These are phyloP conservation scores for Fusarium annulatum DNA, from an alignment of 2,329 filamentous ascomycete species.

Conservation along the genomic window DNA sequence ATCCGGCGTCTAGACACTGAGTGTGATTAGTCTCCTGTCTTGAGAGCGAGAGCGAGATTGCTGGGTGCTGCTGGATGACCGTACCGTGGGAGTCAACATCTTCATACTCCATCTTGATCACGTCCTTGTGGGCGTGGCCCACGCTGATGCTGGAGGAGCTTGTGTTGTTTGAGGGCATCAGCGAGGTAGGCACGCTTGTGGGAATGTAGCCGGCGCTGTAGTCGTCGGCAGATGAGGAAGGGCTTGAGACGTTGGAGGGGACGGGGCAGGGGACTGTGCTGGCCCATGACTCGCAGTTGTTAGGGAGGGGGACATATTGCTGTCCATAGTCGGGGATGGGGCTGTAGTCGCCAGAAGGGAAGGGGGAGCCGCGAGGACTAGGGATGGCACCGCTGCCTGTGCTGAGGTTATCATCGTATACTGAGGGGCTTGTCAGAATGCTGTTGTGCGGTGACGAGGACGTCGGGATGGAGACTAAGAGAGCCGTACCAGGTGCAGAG, in stretches of 20 bases:
- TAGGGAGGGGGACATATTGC: conserved; percentile 52
- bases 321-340: conserved; percentile 57
- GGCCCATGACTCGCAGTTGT: conserved; percentile 60
- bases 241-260: conserved; percentile 63
- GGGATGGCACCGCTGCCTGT: conserved; percentile 54
- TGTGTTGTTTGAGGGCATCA: conserved; percentile 51
- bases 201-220: conserved; percentile 60
- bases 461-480: conserved; percentile 7
- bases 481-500: conserved; percentile 53
- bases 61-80: conserved; percentile 15
- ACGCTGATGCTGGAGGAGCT: conserved; percentile 47
- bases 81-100: conserved; percentile 50
- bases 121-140: conserved; percentile 51
- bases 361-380: conserved; percentile 59
- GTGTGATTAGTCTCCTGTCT: conserved; percentile 44
- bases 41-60: background rate
- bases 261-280: conserved; percentile 57
- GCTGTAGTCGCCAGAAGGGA: conserved; percentile 58
- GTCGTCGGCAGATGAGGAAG: conserved; percentile 63
- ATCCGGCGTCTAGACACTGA: conserved; percentile 47
- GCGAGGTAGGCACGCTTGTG: conserved; percentile 59
- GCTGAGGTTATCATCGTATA: conserved; percentile 57
- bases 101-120: conserved; percentile 56
- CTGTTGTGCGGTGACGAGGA: background rate
- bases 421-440: conserved; percentile 43